Base-by-base conservation (phyloP, 495 filamentous ascomycete genomes). In the Xylaria flabelliformis region DNA sequence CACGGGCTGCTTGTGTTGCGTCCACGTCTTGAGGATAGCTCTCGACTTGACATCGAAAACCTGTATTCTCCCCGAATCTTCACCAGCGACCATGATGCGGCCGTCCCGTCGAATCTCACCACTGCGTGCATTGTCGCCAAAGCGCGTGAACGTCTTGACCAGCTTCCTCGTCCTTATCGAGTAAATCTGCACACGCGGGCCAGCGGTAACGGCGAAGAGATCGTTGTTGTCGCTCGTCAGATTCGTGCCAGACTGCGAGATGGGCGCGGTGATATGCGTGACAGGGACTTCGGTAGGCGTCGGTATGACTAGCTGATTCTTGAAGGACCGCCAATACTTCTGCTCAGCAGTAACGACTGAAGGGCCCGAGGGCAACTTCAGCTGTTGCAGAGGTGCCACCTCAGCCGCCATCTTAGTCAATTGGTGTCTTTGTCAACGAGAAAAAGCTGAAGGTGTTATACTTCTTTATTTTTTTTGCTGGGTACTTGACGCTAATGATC, bases 11-110 rank as follows among this genome's bases (percentile, higher is more conserved):
- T 95, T 95, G 82, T 99, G 96, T 56, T 95, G 90, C 73, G 90
- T 90, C 97, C 96, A 99, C 61, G 96, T 97, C 86, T 96, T 96
- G 77, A 99, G 82, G 70, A 98, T 97, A 1, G 95, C 94, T 69
- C 96, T 89, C 51, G 93, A 93, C 7, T 79, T 82, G 66, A 96
- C 88, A 75, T 99, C 97, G 78, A 98, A 99, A 17, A 97, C 93
- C 79, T 98, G 97, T 58, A 99, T 92, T 55, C 90, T 87, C 24
- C 97, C 96, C 42, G 89, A 91, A 74, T 97, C 94, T 71, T 97
- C 94, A 78, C 95, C 97, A 50, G 95, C 93, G 17, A 97, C 91
- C 74, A 98, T 76, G 59, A 98, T 91, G 44, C 94, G 88, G 4
- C 94, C 95, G 83, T 99, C 96, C 41, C 91, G 88, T 21, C 96